Base-by-base conservation (phyloP, 2,329 filamentous ascomycete genomes). In the Sporothrix dimorphospora region DNA sequence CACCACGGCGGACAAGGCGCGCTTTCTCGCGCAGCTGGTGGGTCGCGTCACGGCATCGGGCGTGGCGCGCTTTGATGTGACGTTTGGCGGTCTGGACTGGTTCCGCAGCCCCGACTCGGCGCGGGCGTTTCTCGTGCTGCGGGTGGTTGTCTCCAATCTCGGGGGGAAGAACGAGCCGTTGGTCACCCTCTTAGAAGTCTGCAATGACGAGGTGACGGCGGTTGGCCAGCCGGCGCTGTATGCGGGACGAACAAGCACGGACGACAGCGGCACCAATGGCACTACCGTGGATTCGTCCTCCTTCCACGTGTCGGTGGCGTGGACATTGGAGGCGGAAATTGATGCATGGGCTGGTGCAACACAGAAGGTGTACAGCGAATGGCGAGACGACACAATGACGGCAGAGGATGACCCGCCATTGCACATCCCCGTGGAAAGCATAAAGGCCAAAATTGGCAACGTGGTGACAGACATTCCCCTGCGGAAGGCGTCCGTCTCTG, bases 241-340 rank as follows among this genome's bases (percentile, higher is more conserved):
- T 80, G 80, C 82, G 71, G 76, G 76, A 69, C 71, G n/a, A n/a
- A n/a, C 59, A 5, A 16, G 38, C 16, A 4, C 16, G 7, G 11
- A 14, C 42, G n/a, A 27, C 1, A 38, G 27, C 34, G 3, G 47
- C 21, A 19, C 0, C 8, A n/a, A 3, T 14, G 19, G 19, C 34
- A 73, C 7, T 78, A 71, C 67, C 69, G 12, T 55, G 3, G 51
- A 55, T 9, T 24, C 51, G 3, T 12, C 24, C 70, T 88, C 87
- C 27, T 98, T 98, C 78, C 96, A 99, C 81, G 83, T 98, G 73
- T 97, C 94, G 61, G 89, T 99, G 71, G 96, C 91, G 0, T 98
- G 95, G 96, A 91, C 88, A 0, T 85, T 95, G 74, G 80, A 84
- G 11, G 79, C 83, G 55, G 90, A 89, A 27, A 27, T 80, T 6